phyloP scores from a whole-genome alignment of 768 basidiomycete genomes.

The Gloeopeniophorella convolvens region DNA sequence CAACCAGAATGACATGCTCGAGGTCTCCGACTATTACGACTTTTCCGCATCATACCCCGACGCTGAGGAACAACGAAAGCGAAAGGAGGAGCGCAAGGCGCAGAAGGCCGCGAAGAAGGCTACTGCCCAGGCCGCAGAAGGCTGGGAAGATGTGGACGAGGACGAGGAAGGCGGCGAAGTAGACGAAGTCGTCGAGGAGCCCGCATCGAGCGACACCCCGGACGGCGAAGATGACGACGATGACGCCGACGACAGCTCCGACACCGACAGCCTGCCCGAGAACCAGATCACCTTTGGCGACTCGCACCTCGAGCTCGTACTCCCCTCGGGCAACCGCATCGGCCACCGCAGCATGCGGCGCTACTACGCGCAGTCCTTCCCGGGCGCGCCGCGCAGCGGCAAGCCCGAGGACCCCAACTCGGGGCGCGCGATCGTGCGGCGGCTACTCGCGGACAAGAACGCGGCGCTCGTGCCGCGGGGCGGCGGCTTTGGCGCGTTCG shows the following conservation, averaged over 20 bases:
- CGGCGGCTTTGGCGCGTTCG: constrained; percentile 85
- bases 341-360: constrained; percentile 84
- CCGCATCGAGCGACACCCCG: constrained; percentile 23
- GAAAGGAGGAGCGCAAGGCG: constrained; percentile 15
- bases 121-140: constrained; percentile 24
- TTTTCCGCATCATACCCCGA: constrained; percentile 76
- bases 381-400: constrained; percentile 33
- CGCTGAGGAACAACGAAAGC: constrained; percentile 27
- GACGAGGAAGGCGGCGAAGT: constrained; percentile 27
- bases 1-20: constrained; percentile 68
- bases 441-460: constrained; percentile 74
- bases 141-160: constrained; percentile 30
- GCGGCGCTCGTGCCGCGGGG: constrained; percentile 76
- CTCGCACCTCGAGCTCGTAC: constrained; percentile 77
- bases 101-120: constrained; percentile 14
- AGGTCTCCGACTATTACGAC: constrained; percentile 91
- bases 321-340: constrained; percentile 89
- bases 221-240: constrained; percentile 33
- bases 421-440: constrained; percentile 69
- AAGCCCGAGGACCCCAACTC: constrained; percentile 60
- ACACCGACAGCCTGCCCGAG: constrained; percentile 39
- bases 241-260: constrained; percentile 34
- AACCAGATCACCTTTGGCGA: constrained; percentile 70
- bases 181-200: constrained; percentile 29
- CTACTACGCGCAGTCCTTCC: constrained; percentile 83